Evolutionary conservation across 768 basidiomycete genomes (phyloP), one percentile per base, ranked within the genome.

Genomic region (Favolaschia claudopus): DNA sequence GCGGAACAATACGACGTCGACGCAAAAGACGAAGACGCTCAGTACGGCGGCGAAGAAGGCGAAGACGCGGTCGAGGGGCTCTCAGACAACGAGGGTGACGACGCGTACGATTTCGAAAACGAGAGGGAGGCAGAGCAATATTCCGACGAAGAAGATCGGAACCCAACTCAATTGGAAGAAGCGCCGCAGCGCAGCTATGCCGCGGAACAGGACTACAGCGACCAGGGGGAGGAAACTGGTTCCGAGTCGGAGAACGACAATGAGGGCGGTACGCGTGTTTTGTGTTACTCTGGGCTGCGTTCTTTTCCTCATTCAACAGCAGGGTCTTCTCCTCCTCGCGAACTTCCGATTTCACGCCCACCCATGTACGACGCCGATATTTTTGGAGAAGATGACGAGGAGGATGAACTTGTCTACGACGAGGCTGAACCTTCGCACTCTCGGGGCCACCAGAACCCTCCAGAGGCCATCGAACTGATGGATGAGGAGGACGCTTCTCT

Each of bases 71-170:
- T 72, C 17, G 67, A 71, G 20, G 38, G 71, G 13, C 32, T 56
- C 19, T 72, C 72, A n/a, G 73, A 72, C 34, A 68, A 68, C 43
- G 69, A 74, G 22, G 62, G 49, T 29, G 63, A 65, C 19, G 42
- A 51, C 22, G 43, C 39, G 27, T 53, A 36, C 7, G 55, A 37
- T 19, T 5, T 13, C 22, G 37, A 19, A 56, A 48, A 57, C 33
- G 42, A 15, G 14, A 59, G 15, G 64, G 67, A 53, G 22, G 40
- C 42, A n/a, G 60, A 53, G 33, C 64, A 67, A 33, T 33, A 58
- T 20, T 62, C 60, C n/a, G 60, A 64, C 17, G 69, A 62, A 37
- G 58, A 49, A 36, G 36, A 55, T 36, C 42, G 48, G 29, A 36
- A 49, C n/a, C 29, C 47, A 4, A 40, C 31, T 7, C 39, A 44